Conservation (phyloP, 2,329 filamentous ascomycete genomes). For the Diaporthe nobilis region DNA sequence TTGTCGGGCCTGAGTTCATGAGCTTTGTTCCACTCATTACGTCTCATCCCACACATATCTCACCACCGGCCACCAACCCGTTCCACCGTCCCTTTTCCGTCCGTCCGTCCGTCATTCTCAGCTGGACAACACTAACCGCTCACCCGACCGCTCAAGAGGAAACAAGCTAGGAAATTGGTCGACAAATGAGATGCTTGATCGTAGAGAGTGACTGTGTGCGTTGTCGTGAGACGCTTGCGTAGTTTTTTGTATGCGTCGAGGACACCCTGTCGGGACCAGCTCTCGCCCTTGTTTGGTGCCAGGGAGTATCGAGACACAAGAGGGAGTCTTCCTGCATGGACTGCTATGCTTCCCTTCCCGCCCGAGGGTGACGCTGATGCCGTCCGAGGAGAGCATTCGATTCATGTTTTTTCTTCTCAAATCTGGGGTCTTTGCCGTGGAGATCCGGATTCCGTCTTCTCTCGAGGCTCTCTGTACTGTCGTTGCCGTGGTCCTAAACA, state of each 20-base stretch:
- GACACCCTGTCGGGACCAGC: conserved; percentile 6
- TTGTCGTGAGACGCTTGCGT: conserved; percentile 41
- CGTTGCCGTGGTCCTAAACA: conserved; percentile 40
- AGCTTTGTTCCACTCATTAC: conserved; percentile 15
- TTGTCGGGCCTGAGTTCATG: conserved; percentile 16
- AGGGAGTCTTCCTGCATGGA: not conserved
- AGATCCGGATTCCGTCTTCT: conserved; percentile 37
- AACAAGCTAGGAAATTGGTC: conserved; percentile 31
- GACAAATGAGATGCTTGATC: conserved; percentile 35
- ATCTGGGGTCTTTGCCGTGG: conserved; percentile 36
- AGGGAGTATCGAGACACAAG: conserved; percentile 3
- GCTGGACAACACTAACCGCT: conserved; percentile 6
- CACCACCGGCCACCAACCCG: not conserved
- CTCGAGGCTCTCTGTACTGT: conserved; percentile 42
- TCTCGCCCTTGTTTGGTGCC: conserved; percentile 18
- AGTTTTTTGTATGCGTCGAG: conserved; percentile 25
- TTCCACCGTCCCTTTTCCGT: conserved; percentile 13
- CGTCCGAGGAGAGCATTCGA: conserved; percentile 21
- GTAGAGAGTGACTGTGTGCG: conserved; percentile 36
- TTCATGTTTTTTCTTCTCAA: conserved; percentile 18
- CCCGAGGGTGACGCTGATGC: conserved; percentile 7
- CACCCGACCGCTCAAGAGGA: conserved; percentile 10
- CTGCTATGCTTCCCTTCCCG: conserved; percentile 9
- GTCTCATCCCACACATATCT: conserved; percentile 19
- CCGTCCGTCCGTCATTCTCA: conserved; percentile 16